phyloP scores from a whole-genome alignment of 768 basidiomycete genomes.

The Russula foetens region DNA sequence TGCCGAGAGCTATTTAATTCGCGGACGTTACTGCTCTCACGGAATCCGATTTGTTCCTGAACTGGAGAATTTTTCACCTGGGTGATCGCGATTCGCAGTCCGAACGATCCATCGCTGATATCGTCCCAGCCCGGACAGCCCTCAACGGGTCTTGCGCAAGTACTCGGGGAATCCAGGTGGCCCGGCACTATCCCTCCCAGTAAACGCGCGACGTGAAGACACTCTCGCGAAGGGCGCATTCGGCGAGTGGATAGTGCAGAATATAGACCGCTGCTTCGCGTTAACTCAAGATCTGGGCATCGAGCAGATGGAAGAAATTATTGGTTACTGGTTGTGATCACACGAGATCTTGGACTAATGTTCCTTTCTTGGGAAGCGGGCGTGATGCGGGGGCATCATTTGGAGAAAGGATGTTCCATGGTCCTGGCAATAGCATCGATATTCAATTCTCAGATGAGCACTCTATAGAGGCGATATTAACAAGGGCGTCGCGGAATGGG shows the following conservation, averaged over 20 bases:
- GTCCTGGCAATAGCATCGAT: neutral
- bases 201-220: neutral
- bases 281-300: neutral
- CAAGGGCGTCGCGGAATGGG: too few species aligned
- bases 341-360: neutral
- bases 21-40: neutral
- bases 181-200: conserved; percentile 1
- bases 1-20: neutral
- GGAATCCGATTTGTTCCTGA: neutral
- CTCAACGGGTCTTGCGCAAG: neutral
- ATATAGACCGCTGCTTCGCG: neutral
- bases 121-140: neutral
- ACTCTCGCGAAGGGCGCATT: neutral
- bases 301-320: neutral
- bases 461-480: too few species aligned
- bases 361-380: neutral
- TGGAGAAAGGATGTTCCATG: too few species aligned
- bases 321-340: neutral
- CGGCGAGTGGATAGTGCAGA: neutral
- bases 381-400: neutral
- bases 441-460: neutral
- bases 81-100: neutral
- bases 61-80: neutral
- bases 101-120: neutral
- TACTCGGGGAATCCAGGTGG: neutral